Evolutionary conservation across 306 rosid species (phyloP).

Genomic region (Trichosanthes truncata): DNA sequence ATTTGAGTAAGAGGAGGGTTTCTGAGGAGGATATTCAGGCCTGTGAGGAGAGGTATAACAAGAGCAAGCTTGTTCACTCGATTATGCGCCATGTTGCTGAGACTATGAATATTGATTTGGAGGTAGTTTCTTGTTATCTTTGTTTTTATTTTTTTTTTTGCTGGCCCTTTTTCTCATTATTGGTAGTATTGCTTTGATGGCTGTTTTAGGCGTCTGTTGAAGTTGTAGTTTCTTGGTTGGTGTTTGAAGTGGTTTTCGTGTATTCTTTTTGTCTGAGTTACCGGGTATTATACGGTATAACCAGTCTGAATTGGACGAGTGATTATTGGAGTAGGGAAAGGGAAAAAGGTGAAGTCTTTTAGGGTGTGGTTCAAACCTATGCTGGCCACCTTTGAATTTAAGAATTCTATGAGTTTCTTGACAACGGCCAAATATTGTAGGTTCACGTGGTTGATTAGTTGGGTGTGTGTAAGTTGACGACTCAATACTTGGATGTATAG

Average conservation of each 20-base stretch:
- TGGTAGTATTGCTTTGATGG: background rate
- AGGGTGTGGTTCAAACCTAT: background rate
- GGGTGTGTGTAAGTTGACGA: background rate
- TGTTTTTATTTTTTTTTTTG: background rate
- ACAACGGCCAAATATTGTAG: background rate
- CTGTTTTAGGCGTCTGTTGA: background rate
- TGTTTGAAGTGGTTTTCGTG: background rate
- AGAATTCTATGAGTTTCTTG: background rate
- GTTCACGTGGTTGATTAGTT: background rate
- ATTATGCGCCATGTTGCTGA: slow-evolving; percentile 97
- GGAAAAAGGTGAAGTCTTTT: background rate
- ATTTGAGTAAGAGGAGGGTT: slow-evolving; percentile 87
- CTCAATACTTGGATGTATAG: background rate
- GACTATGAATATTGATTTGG: slow-evolving; percentile 63
- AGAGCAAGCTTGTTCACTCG: slow-evolving; percentile 96
- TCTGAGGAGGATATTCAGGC: slow-evolving; percentile 85
- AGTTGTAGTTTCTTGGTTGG: background rate
- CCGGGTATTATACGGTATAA: background rate
- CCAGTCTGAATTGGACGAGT: background rate
- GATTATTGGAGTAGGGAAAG: background rate
- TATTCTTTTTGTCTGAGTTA: background rate
- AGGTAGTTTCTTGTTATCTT: slow-evolving; percentile 29
- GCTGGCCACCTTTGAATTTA: background rate
- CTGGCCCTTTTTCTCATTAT: background rate
- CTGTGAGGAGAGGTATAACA: slow-evolving; percentile 89